These are phyloP conservation scores for Mortierella claussenii DNA, from an alignment of 192 early-diverging fungal genomes.

Conservation along the genomic window DNA sequence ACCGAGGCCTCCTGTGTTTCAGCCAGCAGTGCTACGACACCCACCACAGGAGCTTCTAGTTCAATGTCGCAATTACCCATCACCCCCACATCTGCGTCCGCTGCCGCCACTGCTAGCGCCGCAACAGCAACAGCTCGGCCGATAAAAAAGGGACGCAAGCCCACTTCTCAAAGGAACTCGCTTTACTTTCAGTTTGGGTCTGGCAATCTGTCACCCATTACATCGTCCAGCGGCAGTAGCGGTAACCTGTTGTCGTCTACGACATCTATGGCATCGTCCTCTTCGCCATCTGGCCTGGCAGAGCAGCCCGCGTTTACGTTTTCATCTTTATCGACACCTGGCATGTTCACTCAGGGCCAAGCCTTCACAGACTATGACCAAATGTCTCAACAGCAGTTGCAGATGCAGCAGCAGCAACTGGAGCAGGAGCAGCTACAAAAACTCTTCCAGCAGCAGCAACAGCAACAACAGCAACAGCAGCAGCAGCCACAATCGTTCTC, in stretches of 20 bases:
- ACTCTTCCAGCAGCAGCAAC: conserved; percentile 8
- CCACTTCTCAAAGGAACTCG: conserved; percentile 32
- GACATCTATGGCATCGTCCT: not conserved
- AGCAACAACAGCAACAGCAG: conserved; percentile 5
- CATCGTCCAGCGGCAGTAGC: not conserved
- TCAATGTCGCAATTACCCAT: too few relatives aligned
- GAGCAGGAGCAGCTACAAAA: not conserved
- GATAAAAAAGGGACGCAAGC: conserved; percentile 39
- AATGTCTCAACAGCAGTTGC: conserved; percentile 7
- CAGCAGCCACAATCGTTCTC: conserved; percentile 10
- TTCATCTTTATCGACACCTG: conserved; percentile 35
- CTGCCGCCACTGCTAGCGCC: not conserved
- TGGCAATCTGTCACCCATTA: not conserved
- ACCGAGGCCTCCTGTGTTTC: not conserved
- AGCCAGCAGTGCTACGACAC: too few relatives aligned
- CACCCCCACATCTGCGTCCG: not conserved
- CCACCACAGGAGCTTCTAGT: too few relatives aligned
- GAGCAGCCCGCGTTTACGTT: conserved; percentile 20
- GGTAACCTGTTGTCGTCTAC: too few relatives aligned
- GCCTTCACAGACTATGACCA: conserved; percentile 40
- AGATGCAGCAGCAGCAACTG: not conserved
- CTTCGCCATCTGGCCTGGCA: not conserved
- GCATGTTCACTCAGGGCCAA: conserved; percentile 46
- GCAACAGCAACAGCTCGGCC: not conserved
- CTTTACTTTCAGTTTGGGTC: conserved; percentile 8